Base-by-base conservation (phyloP, 108 stramenopile species). In the Nannochloropsis oceanica region DNA sequence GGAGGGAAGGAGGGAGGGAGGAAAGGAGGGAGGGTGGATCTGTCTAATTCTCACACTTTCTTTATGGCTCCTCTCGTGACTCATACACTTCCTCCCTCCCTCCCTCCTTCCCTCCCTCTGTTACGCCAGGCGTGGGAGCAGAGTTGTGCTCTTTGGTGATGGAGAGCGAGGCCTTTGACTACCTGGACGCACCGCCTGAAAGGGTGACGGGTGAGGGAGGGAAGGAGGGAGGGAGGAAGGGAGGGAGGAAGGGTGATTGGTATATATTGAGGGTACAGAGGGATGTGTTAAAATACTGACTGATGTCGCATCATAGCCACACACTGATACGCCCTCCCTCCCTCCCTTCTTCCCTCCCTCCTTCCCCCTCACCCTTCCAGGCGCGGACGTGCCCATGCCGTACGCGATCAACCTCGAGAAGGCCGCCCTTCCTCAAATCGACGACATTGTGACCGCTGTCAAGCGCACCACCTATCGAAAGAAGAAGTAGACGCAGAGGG, bases 321-420 rank as follows among this genome's bases (percentile, higher is more conserved):
- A 34, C 5, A 5, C 34, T 34, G 34, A 34, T 5, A 34, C 5
- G 5, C 34, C 34, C 34, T 8, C 27, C 81, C 81, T 34, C 34
- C 26, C 81, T 34, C 34, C 81, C 81, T 34, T 8, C 8, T 8
- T 81, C 34, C 34, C 34, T 81, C 25, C 26, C 81, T 81, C 27
- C 27, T 7, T 26, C 27, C 27, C 83, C 59, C 0, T 82, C 26
- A 24, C 82, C 26, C 24, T 11, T 46, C 44, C 81, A 42, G 97
- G 96, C 85, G 99, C 97, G 8, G 99, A 99, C 93, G 95, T 99
- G 80, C 99, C 99, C 83, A 98, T 98, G 97, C 95, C 99, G n/a
- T 99, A 99, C 92, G 97, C 97, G 22, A 90, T 85, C 25, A 95
- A 94, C 84, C 90, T 98, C 84, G 97, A 99, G 91, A 90, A 93